Evolutionary conservation across 805 yeast species (phyloP).

Genomic region (Metschnikowia anglica): DNA sequence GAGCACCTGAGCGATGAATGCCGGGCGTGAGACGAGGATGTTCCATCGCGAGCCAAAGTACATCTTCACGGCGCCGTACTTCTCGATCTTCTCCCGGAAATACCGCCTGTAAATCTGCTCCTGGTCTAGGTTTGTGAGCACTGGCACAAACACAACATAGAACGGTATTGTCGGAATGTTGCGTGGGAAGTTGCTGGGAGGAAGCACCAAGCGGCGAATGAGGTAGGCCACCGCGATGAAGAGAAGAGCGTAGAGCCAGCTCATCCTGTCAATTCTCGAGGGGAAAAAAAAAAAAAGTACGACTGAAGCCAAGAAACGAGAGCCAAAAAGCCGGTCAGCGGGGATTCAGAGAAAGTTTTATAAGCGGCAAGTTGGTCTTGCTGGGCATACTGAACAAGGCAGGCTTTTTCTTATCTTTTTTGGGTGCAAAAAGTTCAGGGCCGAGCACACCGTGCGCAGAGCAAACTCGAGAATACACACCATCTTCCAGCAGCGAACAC

Average conservation of each 20-base stretch:
- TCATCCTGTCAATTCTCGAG: not conserved
- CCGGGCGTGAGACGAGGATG: slow-evolving; percentile 51
- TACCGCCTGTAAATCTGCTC: slow-evolving; percentile 44
- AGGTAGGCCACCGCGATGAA: slow-evolving; percentile 3
- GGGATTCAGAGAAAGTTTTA: too few relatives aligned
- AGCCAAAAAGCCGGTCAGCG: too few relatives aligned
- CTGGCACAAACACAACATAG: slow-evolving; percentile 52
- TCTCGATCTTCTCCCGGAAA: slow-evolving; percentile 45
- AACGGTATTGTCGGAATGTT: slow-evolving; percentile 63
- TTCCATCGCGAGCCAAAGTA: slow-evolving; percentile 66
- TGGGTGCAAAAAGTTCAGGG: slow-evolving; percentile 4
- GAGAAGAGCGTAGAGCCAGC: slow-evolving; percentile 2
- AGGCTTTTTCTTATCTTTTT: not conserved
- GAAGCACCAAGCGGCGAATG: slow-evolving; percentile 29
- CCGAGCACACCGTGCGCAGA: slow-evolving; percentile 1
- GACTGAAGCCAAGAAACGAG: too few relatives aligned
- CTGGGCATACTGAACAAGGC: not conserved
- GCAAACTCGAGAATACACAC: not conserved
- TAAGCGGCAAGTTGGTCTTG: not conserved
- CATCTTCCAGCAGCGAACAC: too few relatives aligned
- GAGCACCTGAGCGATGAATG: slow-evolving; percentile 44
- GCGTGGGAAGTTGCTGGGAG: slow-evolving; percentile 51
- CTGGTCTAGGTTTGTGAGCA: slow-evolving; percentile 48
- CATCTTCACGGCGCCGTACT: slow-evolving; percentile 56
- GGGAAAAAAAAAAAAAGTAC: not conserved